phyloP scores from a whole-genome alignment of 1,284 basidiomycete species.

The Heterobasidion occidentale region DNA sequence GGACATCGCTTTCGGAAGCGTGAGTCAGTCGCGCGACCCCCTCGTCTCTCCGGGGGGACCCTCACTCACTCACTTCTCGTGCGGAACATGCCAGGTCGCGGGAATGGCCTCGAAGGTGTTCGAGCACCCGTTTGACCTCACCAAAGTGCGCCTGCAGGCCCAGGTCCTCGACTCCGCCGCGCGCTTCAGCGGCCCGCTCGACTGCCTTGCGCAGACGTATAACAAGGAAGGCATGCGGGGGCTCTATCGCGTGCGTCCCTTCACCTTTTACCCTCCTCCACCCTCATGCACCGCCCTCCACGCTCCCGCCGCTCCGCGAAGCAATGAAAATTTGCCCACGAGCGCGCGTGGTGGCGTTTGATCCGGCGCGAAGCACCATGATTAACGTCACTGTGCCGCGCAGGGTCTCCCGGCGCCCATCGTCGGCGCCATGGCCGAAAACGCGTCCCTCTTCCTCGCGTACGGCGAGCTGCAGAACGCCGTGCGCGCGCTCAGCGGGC shows the following conservation, averaged over 20 bases:
- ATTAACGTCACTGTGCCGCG: not conserved
- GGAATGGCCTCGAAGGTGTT: constrained; percentile 82
- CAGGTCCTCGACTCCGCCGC: constrained; percentile 71
- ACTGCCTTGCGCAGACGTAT: constrained; percentile 78
- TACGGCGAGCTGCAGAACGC: constrained; percentile 79
- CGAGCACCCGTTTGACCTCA: constrained; percentile 82
- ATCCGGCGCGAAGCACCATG: not conserved
- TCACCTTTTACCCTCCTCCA: not conserved
- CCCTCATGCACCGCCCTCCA: not conserved
- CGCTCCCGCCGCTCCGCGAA: not conserved
- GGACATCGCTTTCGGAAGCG: constrained; percentile 54
- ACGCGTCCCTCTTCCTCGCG: constrained; percentile 81
- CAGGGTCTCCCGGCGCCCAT: constrained; percentile 87
- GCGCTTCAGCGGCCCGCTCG: constrained; percentile 71
- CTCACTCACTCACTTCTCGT: not conserved
- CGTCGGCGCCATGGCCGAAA: constrained; percentile 87
- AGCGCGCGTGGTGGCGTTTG: constrained; percentile 2
- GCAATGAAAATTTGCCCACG: not conserved
- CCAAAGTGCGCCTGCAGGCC: constrained; percentile 78
- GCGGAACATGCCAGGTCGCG: constrained; percentile 38
- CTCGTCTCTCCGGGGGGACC: not conserved
- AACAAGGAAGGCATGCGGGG: constrained; percentile 70
- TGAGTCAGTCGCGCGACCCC: constrained; percentile 20
- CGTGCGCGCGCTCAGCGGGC: constrained; percentile 36
- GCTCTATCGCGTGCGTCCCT: constrained; percentile 67